Base-by-base conservation (phyloP, 306 rosid species). In the Acmispon strigosus region DNA sequence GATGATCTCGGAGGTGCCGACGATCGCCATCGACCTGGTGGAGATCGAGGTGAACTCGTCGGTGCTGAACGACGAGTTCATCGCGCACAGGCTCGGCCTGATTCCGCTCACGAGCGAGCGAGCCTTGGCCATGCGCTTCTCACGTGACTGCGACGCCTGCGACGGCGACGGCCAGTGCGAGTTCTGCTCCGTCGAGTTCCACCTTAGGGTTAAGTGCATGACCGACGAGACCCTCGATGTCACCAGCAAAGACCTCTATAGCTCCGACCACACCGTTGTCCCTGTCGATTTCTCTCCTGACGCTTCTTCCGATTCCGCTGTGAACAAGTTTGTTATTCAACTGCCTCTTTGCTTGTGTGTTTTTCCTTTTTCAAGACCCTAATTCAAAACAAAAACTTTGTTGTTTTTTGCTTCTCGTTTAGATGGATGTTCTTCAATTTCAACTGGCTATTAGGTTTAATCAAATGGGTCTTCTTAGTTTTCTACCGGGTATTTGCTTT, bases 101-200 rank as follows among this genome's bases (percentile, higher is more conserved):
- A 83, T 94, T 55, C 97, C 99, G 0, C 88, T 94, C 51, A 91
- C 96, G 11, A 89, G 96, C 48, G 96, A 87, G 16, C 90, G 96
- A 0, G 97, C 99, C 53, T 86, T 94, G 99, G 50, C 85, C 85
- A 94, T 94, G 99, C 91, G 99, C 47, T 89, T 94, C 88, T 94
- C 99, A 13, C 99, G 99, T 51, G 99, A 94, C 91, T 94, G 99
- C 56, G 99, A 91, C 57, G 95, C 96, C 13, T 94, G 99, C 13
- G 99, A 94, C 66, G 99, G 99, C 0, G 99, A 94, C 53, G 97
- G 97, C 18, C 99, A 94, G 82, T 94, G 99, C 63, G 97, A 89
- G 87, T 91, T 80, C 75, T 94, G 99, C 86, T 94, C 99, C 51
- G 99, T 94, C 7, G 97, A 94, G 91, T 91, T 94, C 17, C 90